Conservation (phyloP, 1,139 yeast species). For the Geotrichum reessii region DNA sequence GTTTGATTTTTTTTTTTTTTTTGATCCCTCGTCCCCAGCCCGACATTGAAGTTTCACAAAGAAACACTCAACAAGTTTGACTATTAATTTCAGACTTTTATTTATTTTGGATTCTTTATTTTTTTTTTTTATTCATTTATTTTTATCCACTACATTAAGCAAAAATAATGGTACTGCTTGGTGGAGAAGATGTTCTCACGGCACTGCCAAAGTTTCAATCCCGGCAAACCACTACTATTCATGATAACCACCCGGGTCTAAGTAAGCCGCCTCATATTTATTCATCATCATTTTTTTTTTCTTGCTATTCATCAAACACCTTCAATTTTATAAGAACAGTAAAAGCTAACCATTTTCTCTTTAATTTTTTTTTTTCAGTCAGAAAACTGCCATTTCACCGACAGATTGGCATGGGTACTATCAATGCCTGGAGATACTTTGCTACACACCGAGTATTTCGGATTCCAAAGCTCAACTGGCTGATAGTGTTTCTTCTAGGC, state of each 20-base stretch:
- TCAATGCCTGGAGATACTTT: neutral
- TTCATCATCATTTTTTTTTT: neutral
- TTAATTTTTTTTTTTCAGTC: neutral
- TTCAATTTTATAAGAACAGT: no score
- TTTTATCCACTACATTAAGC: neutral
- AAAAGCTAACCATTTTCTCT: neutral
- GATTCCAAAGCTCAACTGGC: slow-evolving; percentile 36
- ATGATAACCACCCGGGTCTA: slow-evolving; percentile 4
- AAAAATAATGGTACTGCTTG: slow-evolving; percentile 3
- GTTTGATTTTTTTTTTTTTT: no score
- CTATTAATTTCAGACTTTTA: no score
- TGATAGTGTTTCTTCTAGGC: slow-evolving; percentile 32
- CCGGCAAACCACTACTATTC: neutral
- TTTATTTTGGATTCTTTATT: neutral
- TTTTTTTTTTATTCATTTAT: neutral
- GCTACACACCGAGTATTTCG: slow-evolving; percentile 26
- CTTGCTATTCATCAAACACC: neutral
- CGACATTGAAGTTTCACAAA: no score
- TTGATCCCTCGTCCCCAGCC: no score
- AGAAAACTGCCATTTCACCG: slow-evolving; percentile 1
- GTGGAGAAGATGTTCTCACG: slow-evolving; percentile 8
- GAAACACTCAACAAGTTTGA: no score
- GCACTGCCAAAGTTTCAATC: neutral
- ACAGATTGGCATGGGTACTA: neutral
- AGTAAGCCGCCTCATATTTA: neutral